phyloP scores from a whole-genome alignment of 1,284 basidiomycete species.

The Boletus semigastroideus region DNA sequence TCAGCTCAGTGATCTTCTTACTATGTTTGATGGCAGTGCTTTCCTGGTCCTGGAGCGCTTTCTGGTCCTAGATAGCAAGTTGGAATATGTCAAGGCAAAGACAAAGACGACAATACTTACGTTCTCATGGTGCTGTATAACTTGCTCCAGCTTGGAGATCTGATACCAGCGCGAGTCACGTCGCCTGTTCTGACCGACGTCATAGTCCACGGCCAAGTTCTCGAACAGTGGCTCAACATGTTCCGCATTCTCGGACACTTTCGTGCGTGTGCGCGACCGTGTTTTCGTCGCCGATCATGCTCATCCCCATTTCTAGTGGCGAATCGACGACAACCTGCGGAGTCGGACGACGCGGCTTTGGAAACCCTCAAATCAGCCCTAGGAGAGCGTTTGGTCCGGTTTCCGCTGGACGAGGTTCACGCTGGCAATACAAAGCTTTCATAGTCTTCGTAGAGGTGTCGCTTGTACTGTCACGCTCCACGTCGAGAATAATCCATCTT shows the following conservation, averaged over 20 bases:
- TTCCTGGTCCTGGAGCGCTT: background rate
- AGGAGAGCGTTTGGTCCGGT: conserved; percentile 33
- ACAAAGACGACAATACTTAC: background rate
- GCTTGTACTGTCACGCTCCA: too few species aligned
- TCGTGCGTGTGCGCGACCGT: conserved; percentile 42
- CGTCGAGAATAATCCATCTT: too few species aligned
- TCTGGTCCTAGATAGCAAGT: background rate
- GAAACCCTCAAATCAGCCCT: conserved; percentile 5
- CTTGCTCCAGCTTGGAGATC: background rate
- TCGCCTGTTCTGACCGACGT: too few species aligned
- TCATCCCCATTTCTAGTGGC: conserved; percentile 22
- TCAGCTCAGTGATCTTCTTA: background rate
- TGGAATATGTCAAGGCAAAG: background rate
- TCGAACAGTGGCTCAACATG: conserved; percentile 80
- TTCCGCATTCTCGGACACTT: conserved; percentile 71
- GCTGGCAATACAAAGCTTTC: conserved; percentile 9
- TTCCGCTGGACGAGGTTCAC: conserved; percentile 33
- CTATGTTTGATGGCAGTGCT: background rate
- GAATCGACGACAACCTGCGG: conserved; percentile 22
- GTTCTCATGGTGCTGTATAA: background rate
- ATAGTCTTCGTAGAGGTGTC: too few species aligned
- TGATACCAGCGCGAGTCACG: too few species aligned
- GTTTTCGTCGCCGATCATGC: background rate
- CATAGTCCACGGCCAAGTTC: conserved; percentile 76
- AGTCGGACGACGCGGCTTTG: conserved; percentile 11